These are phyloP conservation scores for Prunus mume DNA, from an alignment of 306 rosid genomes.

Conservation along the genomic window DNA sequence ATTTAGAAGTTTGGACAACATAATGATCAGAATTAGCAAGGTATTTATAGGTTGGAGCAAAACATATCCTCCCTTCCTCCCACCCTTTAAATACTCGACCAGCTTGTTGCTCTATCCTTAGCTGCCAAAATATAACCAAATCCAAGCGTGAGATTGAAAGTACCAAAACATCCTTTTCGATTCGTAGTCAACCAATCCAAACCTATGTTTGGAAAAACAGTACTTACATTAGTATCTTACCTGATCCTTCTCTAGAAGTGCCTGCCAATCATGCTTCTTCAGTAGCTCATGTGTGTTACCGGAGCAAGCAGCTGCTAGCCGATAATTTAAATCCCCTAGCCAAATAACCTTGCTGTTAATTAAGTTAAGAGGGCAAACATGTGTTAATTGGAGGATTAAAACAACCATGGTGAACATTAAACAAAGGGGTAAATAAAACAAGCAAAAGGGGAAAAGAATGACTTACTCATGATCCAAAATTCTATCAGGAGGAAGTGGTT, in stretches of 20 bases:
- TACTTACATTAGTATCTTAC: constrained; percentile 28
- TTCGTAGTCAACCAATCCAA: background rate
- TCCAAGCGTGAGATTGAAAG: background rate
- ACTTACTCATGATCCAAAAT: constrained; percentile 81
- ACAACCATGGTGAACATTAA: background rate
- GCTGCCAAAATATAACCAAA: constrained; percentile 36
- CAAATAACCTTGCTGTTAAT: constrained; percentile 67
- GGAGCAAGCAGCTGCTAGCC: constrained; percentile 51
- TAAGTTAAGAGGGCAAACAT: background rate
- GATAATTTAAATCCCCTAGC: constrained; percentile 97
- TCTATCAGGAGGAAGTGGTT: constrained; percentile 41
- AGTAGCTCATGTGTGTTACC: constrained; percentile 61
- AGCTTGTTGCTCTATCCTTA: constrained; percentile 71
- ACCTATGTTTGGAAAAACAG: background rate
- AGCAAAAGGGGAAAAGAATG: background rate
- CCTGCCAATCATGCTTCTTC: constrained; percentile 69
- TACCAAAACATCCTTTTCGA: background rate
- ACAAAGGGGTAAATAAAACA: background rate
- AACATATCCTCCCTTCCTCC: constrained; percentile 80
- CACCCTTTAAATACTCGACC: constrained; percentile 88
- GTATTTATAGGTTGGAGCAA: constrained; percentile 95
- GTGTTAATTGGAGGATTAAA: background rate
- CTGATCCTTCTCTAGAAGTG: constrained; percentile 87
- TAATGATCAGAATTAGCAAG: constrained; percentile 70
- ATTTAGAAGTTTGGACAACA: constrained; percentile 58